A percentile compares a stretch with the other conserved stretches of the same genome.
Evolutionary conservation across 495 filamentous ascomycete genomes (phyloP).

Genomic region (Elasticomyces elasticus): DNA sequence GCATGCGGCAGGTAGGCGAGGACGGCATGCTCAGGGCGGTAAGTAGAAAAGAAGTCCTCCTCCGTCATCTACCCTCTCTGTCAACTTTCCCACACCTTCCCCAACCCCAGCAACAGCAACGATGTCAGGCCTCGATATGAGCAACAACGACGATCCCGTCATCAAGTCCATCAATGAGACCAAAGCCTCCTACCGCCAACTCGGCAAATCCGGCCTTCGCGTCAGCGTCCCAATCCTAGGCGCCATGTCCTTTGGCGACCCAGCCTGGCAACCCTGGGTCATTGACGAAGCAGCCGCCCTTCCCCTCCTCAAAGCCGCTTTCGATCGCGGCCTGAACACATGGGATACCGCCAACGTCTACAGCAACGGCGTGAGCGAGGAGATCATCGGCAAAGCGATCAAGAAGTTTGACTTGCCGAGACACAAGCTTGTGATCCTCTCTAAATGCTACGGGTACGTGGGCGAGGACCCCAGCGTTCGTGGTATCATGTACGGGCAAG

Average conservation of each 20-base stretch:
- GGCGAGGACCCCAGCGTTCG: constrained; percentile 28
- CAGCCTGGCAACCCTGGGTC: constrained; percentile 36
- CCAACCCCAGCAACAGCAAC: not conserved
- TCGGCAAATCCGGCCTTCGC: constrained; percentile 37
- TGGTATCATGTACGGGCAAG: constrained; percentile 27
- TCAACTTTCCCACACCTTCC: not conserved
- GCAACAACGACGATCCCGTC: constrained; percentile 16
- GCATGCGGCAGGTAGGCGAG: no score
- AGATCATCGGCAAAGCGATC: constrained; percentile 41
- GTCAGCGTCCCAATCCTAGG: constrained; percentile 42
- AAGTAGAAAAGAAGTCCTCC: not conserved
- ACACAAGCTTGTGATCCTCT: constrained; percentile 39
- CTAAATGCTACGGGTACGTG: constrained; percentile 35
- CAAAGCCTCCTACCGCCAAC: constrained; percentile 33
- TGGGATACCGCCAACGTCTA: constrained; percentile 41
- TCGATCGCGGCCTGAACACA: constrained; percentile 32
- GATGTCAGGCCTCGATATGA: constrained; percentile 14
- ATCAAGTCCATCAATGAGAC: constrained; percentile 26
- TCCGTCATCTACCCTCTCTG: not conserved
- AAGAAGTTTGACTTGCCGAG: constrained; percentile 39
- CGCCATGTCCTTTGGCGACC: constrained; percentile 38
- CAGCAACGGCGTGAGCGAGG: constrained; percentile 36
- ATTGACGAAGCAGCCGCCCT: constrained; percentile 34
- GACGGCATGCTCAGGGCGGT: not conserved
- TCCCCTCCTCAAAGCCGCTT: constrained; percentile 39